Percentiles rank a stretch among this genome's conserved stretches.
phyloP scores from a whole-genome alignment of 441 rosid species.

The Populus hybrid region DNA sequence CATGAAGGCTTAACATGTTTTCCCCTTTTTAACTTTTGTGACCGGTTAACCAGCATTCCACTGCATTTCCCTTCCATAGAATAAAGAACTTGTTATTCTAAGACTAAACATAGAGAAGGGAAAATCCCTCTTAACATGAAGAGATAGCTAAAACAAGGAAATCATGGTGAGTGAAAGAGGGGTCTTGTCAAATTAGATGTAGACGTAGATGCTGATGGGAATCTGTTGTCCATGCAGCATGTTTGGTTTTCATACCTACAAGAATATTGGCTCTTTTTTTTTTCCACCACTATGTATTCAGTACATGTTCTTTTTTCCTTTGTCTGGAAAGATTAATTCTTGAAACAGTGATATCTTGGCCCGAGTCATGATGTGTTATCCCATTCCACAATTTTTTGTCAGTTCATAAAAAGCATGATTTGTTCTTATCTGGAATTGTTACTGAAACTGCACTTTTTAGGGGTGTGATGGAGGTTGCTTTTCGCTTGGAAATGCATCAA shows the following conservation, averaged over 20 bases:
- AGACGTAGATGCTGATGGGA: not conserved
- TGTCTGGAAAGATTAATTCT: not conserved
- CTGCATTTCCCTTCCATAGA: not conserved
- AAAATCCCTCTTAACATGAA: not conserved
- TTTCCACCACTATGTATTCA: not conserved
- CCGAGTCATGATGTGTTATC: not conserved
- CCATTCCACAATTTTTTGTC: not conserved
- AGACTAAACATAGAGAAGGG: not conserved
- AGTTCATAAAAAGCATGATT: not conserved
- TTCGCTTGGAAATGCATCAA: no score
- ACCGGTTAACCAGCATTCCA: not conserved
- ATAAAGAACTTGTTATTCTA: not conserved
- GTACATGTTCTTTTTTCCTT: not conserved
- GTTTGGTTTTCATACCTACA: not conserved
- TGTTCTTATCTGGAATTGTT: not conserved
- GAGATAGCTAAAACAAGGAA: not conserved
- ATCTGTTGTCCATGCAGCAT: not conserved
- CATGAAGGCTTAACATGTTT: not conserved
- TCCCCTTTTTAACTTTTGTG: not conserved
- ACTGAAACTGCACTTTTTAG: not conserved
- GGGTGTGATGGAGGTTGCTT: not conserved
- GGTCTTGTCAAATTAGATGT: not conserved
- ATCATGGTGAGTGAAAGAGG: not conserved
- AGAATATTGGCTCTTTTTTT: not conserved
- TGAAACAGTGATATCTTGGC: not conserved